A percentile compares a stretch with the other conserved stretches of the same genome.
These are phyloP conservation scores for Claviceps maximensis DNA, from an alignment of 2,329 filamentous ascomycete genomes.

Conservation along the genomic window DNA sequence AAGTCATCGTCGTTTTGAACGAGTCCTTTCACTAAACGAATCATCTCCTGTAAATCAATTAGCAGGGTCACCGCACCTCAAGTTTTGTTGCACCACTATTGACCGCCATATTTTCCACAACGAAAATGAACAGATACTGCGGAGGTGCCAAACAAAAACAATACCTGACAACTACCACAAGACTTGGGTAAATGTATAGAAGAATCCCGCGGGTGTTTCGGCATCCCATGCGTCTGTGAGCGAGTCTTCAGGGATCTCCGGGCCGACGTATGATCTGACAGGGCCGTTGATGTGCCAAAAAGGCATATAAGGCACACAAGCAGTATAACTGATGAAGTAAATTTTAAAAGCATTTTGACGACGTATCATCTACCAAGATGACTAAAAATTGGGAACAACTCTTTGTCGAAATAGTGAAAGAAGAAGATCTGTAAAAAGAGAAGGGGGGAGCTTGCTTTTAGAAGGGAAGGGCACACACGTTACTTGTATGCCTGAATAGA, in stretches of 20 bases:
- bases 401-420: too few relatives aligned
- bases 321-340: neutral
- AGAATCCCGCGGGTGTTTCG: neutral
- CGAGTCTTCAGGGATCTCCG: neutral
- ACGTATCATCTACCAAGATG: neutral
- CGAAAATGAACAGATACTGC: neutral
- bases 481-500: too few relatives aligned
- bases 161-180: conserved; percentile 6
- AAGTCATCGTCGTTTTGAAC: conserved; percentile 25
- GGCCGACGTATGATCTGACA: neutral
- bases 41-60: conserved; percentile 1
- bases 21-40: conserved; percentile 24
- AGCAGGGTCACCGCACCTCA: neutral
- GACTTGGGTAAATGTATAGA: neutral
- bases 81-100: too few relatives aligned
- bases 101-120: neutral
- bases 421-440: too few relatives aligned
- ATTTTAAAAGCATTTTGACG: neutral
- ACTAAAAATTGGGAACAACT: neutral
- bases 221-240: neutral
- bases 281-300: neutral
- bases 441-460: too few relatives aligned
- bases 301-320: neutral
- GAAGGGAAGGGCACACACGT: too few relatives aligned
- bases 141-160: neutral